Conservation (phyloP, 2,329 filamentous ascomycete genomes). For the Pseudogymnoascus sp. region DNA sequence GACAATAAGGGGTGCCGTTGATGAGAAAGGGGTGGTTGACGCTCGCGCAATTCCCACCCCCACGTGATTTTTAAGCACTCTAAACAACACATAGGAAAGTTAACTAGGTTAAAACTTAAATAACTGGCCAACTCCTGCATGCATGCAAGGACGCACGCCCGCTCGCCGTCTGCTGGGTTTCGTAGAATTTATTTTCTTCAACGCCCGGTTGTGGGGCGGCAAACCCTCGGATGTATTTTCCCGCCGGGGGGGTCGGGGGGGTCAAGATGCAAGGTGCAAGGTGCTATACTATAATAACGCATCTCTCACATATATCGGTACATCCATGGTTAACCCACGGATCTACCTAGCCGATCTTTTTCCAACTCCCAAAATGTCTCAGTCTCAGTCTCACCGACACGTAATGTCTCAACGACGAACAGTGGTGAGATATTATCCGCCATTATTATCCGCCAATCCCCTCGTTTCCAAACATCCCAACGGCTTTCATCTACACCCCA, state of each 20-base stretch:
- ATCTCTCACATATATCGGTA: not conserved
- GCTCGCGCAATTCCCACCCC: not conserved
- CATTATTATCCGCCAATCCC: not conserved
- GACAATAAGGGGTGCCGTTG: not conserved
- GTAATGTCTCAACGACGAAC: not conserved
- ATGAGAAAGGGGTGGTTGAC: not conserved
- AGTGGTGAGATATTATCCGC: not conserved
- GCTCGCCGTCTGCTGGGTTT: not conserved
- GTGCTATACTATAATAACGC: not conserved
- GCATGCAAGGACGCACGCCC: not conserved
- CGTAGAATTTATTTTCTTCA: not conserved
- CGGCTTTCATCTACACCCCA: not conserved
- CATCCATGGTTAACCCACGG: not conserved
- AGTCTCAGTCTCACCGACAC: not conserved
- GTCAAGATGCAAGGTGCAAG: not conserved
- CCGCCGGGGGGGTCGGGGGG: not conserved
- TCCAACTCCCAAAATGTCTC: not conserved
- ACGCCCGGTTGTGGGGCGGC: not conserved
- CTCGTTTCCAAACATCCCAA: not conserved
- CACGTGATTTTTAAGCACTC: not conserved
- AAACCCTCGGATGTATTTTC: not conserved
- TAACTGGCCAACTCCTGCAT: not conserved
- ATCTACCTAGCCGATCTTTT: not conserved
- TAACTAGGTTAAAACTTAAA: not conserved
- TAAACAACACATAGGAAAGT: not conserved